Evolutionary conservation across 1,139 yeast genomes (phyloP), one percentile per base, ranked within the genome.

Genomic region (Debaryomyces subglobosus): DNA sequence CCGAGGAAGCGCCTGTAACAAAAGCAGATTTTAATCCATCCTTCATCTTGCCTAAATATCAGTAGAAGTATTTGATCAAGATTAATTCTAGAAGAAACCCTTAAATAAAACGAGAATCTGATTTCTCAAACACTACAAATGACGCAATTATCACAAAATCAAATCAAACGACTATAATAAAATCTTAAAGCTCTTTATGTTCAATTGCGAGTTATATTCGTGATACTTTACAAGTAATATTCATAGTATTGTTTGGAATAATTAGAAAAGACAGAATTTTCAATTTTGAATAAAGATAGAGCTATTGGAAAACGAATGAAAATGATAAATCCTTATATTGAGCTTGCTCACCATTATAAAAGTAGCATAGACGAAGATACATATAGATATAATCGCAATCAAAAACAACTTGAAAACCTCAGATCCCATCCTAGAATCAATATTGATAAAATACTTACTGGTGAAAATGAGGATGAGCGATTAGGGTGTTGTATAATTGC

Each of bases 1-100:
- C 77, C 3, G 71, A 65, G 0, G 71, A 65, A 5, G 68, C 71
- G 0, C 74, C 72, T 16, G 72, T 68, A 29, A 68, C 60, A 25
- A 68, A 53, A 2, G 62, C 70, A 5, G 56, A 49, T 48, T 63
- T 62, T 40, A 12, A 20, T 8, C 13, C 38, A 35, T 20, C 23
- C 13, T 35, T 35, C 38, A 35, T 35, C 2, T 2, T 16, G 9
- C 3, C 15, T 20, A 20, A 16, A 12, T 20, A 12, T 34, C 9
- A 34, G 8, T 34, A 8, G n/a, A 10, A 7, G 15, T 16, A 20
- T 9, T 34, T 20, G 4, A 34, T 20, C 6, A 34, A 34, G 24
- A 16, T 10, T 2, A 34, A 4, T 34, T 2, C 5, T 18, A 3
- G n/a, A 34, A 13, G n/a, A 30, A 30, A 30, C 13, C 4, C 10